Conservation (phyloP, 108 stramenopile species). For the Nitzschia palea region DNA sequence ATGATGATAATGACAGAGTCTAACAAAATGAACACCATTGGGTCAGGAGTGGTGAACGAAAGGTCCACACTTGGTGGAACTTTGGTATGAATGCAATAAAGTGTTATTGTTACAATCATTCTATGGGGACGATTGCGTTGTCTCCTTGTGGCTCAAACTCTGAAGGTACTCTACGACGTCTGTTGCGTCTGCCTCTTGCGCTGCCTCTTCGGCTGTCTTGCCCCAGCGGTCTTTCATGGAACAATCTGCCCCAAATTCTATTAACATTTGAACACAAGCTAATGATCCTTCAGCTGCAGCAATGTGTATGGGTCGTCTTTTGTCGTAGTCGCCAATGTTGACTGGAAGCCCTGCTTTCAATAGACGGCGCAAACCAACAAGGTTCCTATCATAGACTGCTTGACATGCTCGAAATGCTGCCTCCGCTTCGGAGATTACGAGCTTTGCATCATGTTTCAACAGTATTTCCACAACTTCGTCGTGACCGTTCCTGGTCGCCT, state of each 20-base stretch:
- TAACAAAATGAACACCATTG: too few species aligned
- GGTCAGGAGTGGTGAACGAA: too few species aligned
- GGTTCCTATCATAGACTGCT: conserved; percentile 57
- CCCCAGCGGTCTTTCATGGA: conserved; percentile 45
- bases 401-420: conserved; percentile 49
- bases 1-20: not conserved
- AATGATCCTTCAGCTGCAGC: conserved; percentile 51
- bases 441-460: conserved; percentile 32
- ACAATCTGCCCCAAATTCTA: conserved; percentile 48
- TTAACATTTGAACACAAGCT: conserved; percentile 34
- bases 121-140: too few species aligned
- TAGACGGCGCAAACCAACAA: conserved; percentile 32
- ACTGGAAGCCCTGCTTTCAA: conserved; percentile 48
- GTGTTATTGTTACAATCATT: too few species aligned
- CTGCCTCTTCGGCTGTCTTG: conserved; percentile 40
- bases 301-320: conserved; percentile 47
- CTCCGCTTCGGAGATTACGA: conserved; percentile 30
- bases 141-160: too few species aligned
- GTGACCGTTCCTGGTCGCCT: conserved; percentile 60
- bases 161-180: conserved; percentile 27
- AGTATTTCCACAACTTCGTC: conserved; percentile 38
- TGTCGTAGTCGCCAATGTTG: conserved; percentile 61
- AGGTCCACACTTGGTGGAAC: too few species aligned
- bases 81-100: too few species aligned
- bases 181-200: conserved; percentile 19